phyloP scores from a whole-genome alignment of 108 stramenopile species.

The Cylindrotheca closterium region DNA sequence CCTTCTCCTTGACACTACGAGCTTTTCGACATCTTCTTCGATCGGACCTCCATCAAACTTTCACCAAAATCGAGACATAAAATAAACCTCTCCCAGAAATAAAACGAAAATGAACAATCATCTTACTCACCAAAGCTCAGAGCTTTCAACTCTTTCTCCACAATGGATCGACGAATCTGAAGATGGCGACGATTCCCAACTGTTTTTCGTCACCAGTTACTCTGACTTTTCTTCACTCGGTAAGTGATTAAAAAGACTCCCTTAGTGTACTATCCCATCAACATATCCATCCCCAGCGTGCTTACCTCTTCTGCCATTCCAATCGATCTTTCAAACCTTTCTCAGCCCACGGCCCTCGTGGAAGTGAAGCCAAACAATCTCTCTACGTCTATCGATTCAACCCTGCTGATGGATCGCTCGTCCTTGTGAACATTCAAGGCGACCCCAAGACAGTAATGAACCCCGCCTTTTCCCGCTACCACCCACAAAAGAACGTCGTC shows the following conservation, averaged over 20 bases:
- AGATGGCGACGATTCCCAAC: slow-evolving; percentile 42
- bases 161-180: neutral
- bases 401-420: slow-evolving; percentile 74
- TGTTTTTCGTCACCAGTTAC: slow-evolving; percentile 76
- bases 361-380: slow-evolving; percentile 72
- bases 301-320: neutral
- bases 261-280: neutral
- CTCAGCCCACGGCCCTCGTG: slow-evolving; percentile 88
- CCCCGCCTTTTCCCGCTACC: slow-evolving; percentile 92
- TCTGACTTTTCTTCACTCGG: slow-evolving; percentile 77
- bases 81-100: too few relatives aligned
- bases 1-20: too few relatives aligned
- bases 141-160: neutral
- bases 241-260: slow-evolving; percentile 10
- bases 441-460: slow-evolving; percentile 76
- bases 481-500: slow-evolving; percentile 88
- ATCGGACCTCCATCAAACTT: too few relatives aligned
- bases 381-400: slow-evolving; percentile 84
- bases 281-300: neutral
- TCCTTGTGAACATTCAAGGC: slow-evolving; percentile 79
- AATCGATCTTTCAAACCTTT: neutral
- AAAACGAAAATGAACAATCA: neutral
- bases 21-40: too few relatives aligned
- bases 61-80: too few relatives aligned
- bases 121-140: neutral